A percentile compares a stretch with the other conserved stretches of the same genome.
Conservation (phyloP, 192 early-diverging fungal genomes). For the Geosiphon pyriformis region DNA sequence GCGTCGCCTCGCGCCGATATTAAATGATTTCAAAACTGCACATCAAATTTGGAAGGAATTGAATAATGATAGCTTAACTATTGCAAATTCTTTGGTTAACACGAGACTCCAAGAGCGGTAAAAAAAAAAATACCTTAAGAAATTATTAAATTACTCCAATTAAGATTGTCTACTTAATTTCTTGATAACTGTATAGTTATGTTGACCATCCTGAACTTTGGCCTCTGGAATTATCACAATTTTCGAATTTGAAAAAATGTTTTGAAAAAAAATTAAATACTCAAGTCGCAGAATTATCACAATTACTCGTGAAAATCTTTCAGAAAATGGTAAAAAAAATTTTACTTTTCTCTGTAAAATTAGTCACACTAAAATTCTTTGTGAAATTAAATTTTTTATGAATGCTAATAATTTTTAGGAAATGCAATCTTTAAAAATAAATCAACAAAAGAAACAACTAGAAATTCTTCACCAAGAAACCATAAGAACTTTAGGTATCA, state of each 20-base stretch:
- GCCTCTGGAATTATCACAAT: slow-evolving; percentile 29
- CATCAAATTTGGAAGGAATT: slow-evolving; percentile 44
- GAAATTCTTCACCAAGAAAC: slow-evolving; percentile 38
- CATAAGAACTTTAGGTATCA: slow-evolving; percentile 33
- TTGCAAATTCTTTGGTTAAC: slow-evolving; percentile 68
- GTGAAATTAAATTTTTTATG: not conserved
- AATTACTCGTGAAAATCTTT: slow-evolving; percentile 30
- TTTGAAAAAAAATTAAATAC: slow-evolving; percentile 31
- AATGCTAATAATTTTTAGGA: slow-evolving; percentile 17
- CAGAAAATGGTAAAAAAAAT: slow-evolving; percentile 33
- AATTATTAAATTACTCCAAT: too few species aligned
- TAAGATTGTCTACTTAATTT: not conserved
- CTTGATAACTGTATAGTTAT: slow-evolving; percentile 13
- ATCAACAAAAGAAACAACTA: slow-evolving; percentile 34
- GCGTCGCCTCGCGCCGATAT: slow-evolving; percentile 26
- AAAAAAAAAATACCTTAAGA: too few species aligned
- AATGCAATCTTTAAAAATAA: slow-evolving; percentile 38
- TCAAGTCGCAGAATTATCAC: slow-evolving; percentile 24
- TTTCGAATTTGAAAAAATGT: slow-evolving; percentile 34
- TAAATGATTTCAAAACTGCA: slow-evolving; percentile 34
- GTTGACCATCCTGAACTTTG: slow-evolving; percentile 33
- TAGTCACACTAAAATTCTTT: not conserved
- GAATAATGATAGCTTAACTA: slow-evolving; percentile 67
- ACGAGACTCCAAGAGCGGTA: slow-evolving; percentile 41
- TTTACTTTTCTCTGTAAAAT: not conserved